Evolutionary conservation across 176 grass and related monocot species (phyloP).

Genomic region (Avena insularis): DNA sequence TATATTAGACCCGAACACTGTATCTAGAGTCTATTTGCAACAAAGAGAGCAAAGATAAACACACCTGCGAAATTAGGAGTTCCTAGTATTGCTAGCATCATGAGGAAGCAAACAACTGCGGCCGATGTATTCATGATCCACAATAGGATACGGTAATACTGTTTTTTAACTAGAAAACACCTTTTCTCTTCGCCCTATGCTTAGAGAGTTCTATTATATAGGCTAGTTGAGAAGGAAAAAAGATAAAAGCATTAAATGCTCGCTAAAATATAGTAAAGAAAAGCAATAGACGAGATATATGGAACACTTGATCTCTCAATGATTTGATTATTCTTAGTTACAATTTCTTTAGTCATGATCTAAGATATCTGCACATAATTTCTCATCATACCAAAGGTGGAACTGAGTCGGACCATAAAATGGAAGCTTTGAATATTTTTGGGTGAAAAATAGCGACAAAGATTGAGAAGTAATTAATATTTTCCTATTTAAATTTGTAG

Average conservation of each 20-base stretch:
- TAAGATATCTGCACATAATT: not conserved
- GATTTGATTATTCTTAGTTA: not conserved
- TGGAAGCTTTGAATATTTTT: not conserved
- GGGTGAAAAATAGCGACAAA: not conserved
- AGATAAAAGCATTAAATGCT: not conserved
- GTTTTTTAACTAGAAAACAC: not conserved
- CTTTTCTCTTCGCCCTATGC: not conserved
- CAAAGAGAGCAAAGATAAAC: not conserved
- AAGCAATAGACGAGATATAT: not conserved
- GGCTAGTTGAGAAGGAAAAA: not conserved
- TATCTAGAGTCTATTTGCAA: not conserved
- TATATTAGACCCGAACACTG: not conserved
- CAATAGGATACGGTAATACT: not conserved
- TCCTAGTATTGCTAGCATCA: not conserved
- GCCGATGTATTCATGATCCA: not conserved
- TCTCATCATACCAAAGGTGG: not conserved
- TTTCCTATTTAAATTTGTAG: not conserved
- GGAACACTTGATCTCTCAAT: not conserved
- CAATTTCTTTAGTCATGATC: not conserved
- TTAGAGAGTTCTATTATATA: not conserved
- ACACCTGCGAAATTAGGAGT: not conserved
- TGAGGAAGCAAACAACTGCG: not conserved
- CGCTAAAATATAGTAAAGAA: not conserved
- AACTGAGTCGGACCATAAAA: not conserved
- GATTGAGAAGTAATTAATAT: not conserved